Percentiles rank a stretch among this genome's conserved stretches.
phyloP scores from a whole-genome alignment of 2,329 filamentous ascomycete species.

The Stagonosporopsis vannaccii region DNA sequence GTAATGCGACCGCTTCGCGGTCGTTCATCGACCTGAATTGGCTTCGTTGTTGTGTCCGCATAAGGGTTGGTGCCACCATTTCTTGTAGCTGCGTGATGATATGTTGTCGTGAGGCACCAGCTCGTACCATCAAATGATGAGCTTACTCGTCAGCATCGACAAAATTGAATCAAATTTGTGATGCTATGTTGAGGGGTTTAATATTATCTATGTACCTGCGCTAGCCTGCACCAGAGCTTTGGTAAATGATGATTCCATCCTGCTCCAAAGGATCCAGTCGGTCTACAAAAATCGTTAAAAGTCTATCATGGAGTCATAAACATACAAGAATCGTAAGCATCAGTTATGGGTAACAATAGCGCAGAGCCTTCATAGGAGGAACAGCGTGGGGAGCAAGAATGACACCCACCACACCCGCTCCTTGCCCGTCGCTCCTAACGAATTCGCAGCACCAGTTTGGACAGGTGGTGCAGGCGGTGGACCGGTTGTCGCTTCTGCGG shows the following conservation, averaged over 20 bases:
- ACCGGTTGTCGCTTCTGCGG: slow-evolving; percentile 21
- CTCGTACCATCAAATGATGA: background rate
- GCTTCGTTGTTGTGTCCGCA: background rate
- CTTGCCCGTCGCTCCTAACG: slow-evolving; percentile 16
- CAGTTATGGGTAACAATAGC: background rate
- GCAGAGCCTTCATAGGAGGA: slow-evolving; percentile 13
- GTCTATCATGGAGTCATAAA: slow-evolving; percentile 9
- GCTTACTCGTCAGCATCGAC: too few species aligned
- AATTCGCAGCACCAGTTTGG: slow-evolving; percentile 22
- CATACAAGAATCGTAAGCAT: slow-evolving; percentile 23
- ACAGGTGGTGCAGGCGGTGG: slow-evolving; percentile 38
- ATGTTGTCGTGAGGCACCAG: background rate
- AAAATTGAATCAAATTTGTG: background rate
- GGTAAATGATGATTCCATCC: background rate
- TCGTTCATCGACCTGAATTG: background rate
- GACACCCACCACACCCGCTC: slow-evolving; percentile 45
- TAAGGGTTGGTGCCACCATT: background rate
- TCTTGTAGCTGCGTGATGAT: background rate
- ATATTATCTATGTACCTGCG: slow-evolving; percentile 10
- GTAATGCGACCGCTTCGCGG: slow-evolving; percentile 9
- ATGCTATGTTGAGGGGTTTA: background rate
- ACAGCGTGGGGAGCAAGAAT: slow-evolving; percentile 31
- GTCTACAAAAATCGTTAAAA: slow-evolving; percentile 8
- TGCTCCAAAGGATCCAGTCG: background rate
- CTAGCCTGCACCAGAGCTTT: slow-evolving; percentile 5